phyloP scores from a whole-genome alignment of 345 rosid species.

The Populus tremula region DNA sequence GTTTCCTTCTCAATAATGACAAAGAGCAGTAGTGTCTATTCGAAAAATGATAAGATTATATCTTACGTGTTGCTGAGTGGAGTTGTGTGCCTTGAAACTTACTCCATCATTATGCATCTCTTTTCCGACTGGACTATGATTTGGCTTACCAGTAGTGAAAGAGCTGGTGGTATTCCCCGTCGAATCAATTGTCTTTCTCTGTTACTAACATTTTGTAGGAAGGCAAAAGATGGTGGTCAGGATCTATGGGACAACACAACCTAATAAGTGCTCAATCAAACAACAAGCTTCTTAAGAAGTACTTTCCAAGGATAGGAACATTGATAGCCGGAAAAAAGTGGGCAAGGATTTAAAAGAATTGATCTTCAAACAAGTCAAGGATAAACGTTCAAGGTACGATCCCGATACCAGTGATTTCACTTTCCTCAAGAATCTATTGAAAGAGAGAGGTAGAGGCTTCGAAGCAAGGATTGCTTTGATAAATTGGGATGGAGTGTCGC shows the following conservation, averaged over 20 bases:
- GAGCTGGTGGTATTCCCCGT: not conserved
- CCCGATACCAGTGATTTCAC: too few species aligned
- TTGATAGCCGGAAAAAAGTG: not conserved
- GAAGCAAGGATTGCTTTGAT: not conserved
- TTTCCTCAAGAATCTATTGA: not conserved
- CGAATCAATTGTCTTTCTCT: not conserved
- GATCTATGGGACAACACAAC: too few species aligned
- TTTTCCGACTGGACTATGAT: conserved; percentile 22
- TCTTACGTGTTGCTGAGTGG: conserved; percentile 11
- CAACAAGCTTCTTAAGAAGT: not conserved
- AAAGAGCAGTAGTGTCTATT: not conserved
- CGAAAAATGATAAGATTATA: not conserved
- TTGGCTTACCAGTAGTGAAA: conserved; percentile 1
- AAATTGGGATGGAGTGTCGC: conserved; percentile 5
- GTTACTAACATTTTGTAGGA: too few species aligned
- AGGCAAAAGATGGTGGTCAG: not conserved
- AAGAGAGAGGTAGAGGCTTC: not conserved
- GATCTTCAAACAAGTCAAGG: not conserved
- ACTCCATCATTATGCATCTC: not conserved
- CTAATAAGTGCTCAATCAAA: too few species aligned
- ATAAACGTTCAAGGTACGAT: not conserved
- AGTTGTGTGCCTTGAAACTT: conserved; percentile 8
- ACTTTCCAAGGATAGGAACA: not conserved
- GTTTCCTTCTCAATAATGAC: conserved; percentile 2
- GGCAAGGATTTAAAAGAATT: not conserved